Evolutionary conservation across 2,329 filamentous ascomycete genomes (phyloP), one percentile per base, ranked within the genome.

Genomic region (Nigrospora sphaerica): DNA sequence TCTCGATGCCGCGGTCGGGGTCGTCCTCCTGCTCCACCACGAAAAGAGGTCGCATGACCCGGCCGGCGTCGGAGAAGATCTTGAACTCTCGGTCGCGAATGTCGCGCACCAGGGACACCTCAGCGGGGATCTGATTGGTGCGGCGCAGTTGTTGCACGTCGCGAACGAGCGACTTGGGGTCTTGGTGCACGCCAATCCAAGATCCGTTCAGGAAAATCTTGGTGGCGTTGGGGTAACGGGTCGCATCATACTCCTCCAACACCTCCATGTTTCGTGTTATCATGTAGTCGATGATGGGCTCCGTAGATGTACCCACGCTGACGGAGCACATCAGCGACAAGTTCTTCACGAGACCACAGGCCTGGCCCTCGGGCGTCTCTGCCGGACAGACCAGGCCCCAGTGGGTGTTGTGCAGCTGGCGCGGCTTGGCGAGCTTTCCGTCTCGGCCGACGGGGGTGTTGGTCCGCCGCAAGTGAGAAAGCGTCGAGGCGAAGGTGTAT

Each of bases 131-230:
- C 59, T 88, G 83, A 51, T 88, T 86, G 54, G 85, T 85, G 47
- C 92, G 80, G 55, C 90, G 83, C 45, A 95, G 78, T 45, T 85
- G 79, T 58, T 86, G 78, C 39, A 95, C 86, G 46, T 86, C 82
- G 47, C 79, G 80, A 31, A 95, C 90, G 37, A 98, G 77, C 57
- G 91, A 83, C 55, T 87, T 85, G 11, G 93, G 88, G 57, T 96
- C 89, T 54, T 88, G 82, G 61, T 96, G 90, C 13, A 97, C 86
- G 68, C 93, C 95, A 40, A 97, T 91, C 95, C 95, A 98, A 6
- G 92, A 89, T 64, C 93, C 93, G 61, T 98, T 97, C 57, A 98
- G 86, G 60, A 98, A 98, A 40, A 98, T 86, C 72, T 98, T 98
- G 44, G 93, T 98, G 6, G 92, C 91, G 59, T 95, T 87, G 1